These are phyloP conservation scores for Pseudozyma hubeiensis DNA, from an alignment of 1,284 basidiomycete genomes.

Conservation along the genomic window DNA sequence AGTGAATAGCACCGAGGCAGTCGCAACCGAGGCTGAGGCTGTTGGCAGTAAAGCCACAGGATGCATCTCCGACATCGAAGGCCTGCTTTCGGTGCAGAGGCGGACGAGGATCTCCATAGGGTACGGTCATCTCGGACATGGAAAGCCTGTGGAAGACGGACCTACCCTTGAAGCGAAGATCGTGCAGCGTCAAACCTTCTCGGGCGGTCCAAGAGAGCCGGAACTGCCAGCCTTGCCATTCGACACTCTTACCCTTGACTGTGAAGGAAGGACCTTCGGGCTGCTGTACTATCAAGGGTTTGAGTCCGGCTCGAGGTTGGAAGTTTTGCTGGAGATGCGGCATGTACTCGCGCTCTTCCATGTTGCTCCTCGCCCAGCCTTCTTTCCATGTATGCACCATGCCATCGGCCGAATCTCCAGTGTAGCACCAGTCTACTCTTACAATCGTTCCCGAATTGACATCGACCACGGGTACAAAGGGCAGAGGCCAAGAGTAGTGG, in stretches of 20 bases:
- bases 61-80: constrained; percentile 71
- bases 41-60: constrained; percentile 70
- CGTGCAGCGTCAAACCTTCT: constrained; percentile 68
- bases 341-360: constrained; percentile 67
- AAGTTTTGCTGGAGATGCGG: constrained; percentile 44
- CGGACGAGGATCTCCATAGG: constrained; percentile 69
- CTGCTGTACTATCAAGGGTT: constrained; percentile 55
- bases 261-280: constrained; percentile 58
- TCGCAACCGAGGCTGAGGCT: constrained; percentile 71
- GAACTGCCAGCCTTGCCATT: constrained; percentile 58
- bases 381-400: constrained; percentile 54
- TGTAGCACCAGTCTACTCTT: constrained; percentile 60
- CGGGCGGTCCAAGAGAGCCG: constrained; percentile 63
- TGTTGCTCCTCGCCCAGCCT: constrained; percentile 60
- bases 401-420: constrained; percentile 57
- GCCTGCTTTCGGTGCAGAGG: constrained; percentile 68
- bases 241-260: constrained; percentile 44
- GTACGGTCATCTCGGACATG: constrained; percentile 71
- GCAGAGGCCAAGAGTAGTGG: constrained; percentile 69
- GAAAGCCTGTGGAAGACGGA: constrained; percentile 70
- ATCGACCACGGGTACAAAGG: constrained; percentile 67
- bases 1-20: constrained; percentile 69
- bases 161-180: constrained; percentile 38
- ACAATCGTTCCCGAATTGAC: constrained; percentile 55
- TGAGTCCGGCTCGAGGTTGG: constrained; percentile 34